Percentiles rank a stretch among this genome's conserved stretches.
Conservation (phyloP, 306 rosid species). For the Quercus gilva region DNA sequence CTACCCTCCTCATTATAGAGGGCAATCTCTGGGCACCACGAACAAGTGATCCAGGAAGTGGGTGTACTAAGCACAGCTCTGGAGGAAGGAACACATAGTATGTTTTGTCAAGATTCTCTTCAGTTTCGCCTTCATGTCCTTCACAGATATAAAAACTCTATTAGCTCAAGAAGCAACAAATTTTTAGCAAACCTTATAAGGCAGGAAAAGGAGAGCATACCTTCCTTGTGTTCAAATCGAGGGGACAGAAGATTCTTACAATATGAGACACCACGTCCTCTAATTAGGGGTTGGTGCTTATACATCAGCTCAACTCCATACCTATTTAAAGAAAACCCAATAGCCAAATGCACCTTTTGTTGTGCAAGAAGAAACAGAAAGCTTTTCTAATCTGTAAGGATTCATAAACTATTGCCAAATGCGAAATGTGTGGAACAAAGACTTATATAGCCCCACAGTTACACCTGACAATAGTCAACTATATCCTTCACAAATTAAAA, state of each 20-base stretch:
- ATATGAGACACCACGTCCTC: slow-evolving; percentile 98
- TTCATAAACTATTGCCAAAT: slow-evolving; percentile 35
- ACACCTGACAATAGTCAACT: slow-evolving; percentile 32
- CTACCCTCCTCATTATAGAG: slow-evolving; percentile 97
- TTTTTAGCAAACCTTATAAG: slow-evolving; percentile 4
- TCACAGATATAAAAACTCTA: slow-evolving; percentile 26
- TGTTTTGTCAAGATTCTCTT: slow-evolving; percentile 81
- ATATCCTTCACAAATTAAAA: slow-evolving; percentile 63
- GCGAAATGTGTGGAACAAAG: slow-evolving; percentile 26
- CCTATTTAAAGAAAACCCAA: slow-evolving; percentile 52
- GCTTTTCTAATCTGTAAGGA: slow-evolving; percentile 61
- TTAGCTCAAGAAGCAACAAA: slow-evolving; percentile 19
- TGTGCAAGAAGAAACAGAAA: slow-evolving; percentile 69
- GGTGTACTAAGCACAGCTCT: slow-evolving; percentile 88
- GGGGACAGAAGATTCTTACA: slow-evolving; percentile 98
- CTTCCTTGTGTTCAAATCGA: slow-evolving; percentile 85
- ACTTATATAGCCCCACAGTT: slow-evolving; percentile 25
- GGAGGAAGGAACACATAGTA: slow-evolving; percentile 97
- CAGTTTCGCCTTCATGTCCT: slow-evolving; percentile 75
- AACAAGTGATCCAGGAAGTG: slow-evolving; percentile 89
- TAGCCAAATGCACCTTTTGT: slow-evolving; percentile 67
- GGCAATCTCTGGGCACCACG: slow-evolving; percentile 99
- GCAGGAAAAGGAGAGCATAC: slow-evolving; percentile 42
- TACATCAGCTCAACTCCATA: slow-evolving; percentile 87
- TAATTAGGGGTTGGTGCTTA: slow-evolving; percentile 88